These are phyloP conservation scores for Boechera stricta DNA, from an alignment of 345 rosid genomes.

Conservation along the genomic window DNA sequence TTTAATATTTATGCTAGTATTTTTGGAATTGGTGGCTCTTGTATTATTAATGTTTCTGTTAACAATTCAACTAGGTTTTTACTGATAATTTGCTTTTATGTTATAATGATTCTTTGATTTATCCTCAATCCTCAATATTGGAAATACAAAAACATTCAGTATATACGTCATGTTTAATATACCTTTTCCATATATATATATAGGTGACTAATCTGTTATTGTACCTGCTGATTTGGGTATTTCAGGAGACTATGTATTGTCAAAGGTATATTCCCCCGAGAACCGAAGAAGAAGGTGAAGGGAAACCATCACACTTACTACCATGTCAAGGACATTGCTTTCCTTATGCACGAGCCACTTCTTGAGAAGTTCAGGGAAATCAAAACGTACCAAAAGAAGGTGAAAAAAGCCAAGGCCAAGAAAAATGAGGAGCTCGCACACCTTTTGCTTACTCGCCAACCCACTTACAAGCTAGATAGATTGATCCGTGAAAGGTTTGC, in stretches of 20 bases:
- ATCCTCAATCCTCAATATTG: not conserved
- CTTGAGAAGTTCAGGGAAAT: constrained; percentile 88
- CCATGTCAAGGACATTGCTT: constrained; percentile 87
- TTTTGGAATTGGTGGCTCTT: too few relatives aligned
- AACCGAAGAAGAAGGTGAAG: constrained; percentile 90
- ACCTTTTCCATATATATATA: not conserved
- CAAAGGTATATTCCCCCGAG: constrained; percentile 89
- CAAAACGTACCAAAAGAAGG: constrained; percentile 72
- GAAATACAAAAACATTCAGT: not conserved
- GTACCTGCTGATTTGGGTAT: constrained; percentile 4
- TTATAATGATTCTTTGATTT: not conserved
- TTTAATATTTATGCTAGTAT: not conserved
- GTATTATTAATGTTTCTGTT: too few relatives aligned
- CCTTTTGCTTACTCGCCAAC: constrained; percentile 70
- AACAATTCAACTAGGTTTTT: not conserved
- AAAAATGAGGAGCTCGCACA: constrained; percentile 73
- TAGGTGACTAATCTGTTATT: not conserved
- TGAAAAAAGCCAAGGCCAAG: constrained; percentile 81
- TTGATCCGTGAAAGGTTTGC: constrained; percentile 83
- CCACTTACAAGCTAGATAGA: constrained; percentile 68
- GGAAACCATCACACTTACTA: constrained; percentile 97
- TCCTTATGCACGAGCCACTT: constrained; percentile 82
- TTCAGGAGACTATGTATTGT: constrained; percentile 80
- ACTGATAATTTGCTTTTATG: too few relatives aligned
- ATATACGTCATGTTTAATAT: not conserved